phyloP scores from a whole-genome alignment of 441 rosid species.

The Aquilaria agallochum region DNA sequence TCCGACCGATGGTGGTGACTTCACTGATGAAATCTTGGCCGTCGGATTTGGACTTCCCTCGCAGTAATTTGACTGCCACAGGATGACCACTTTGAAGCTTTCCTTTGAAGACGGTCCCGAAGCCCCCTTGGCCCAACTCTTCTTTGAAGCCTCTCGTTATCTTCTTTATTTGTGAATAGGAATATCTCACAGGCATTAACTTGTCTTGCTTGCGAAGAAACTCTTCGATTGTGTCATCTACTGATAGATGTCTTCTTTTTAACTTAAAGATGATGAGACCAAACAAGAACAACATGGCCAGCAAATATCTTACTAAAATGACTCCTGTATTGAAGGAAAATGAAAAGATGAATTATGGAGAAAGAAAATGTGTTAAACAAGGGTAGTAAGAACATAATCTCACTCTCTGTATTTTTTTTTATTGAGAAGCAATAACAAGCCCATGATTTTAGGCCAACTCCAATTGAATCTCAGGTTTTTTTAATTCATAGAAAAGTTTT shows the following conservation, averaged over 20 bases:
- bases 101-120: constrained; percentile 9
- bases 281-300: constrained; percentile 5
- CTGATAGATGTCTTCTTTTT: constrained; percentile 9
- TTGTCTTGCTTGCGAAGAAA: constrained; percentile 11
- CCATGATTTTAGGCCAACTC: too few relatives aligned
- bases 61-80: constrained; percentile 4
- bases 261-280: constrained; percentile 28
- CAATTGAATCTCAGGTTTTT: too few relatives aligned
- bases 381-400: too few relatives aligned
- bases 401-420: too few relatives aligned
- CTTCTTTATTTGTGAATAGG: constrained; percentile 10
- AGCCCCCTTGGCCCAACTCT: constrained; percentile 6
- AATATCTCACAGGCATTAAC: constrained; percentile 15
- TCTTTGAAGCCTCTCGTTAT: constrained; percentile 8
- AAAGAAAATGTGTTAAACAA: too few relatives aligned
- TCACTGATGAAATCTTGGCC: constrained; percentile 8
- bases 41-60: not conserved
- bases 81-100: constrained; percentile 1
- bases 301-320: not conserved
- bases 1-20: constrained; percentile 3
- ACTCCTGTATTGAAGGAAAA: not conserved
- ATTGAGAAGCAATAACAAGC: too few relatives aligned
- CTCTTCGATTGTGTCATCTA: constrained; percentile 5
- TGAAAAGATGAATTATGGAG: too few relatives aligned
- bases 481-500: too few relatives aligned